Evolutionary conservation across 352 stramenopile species (phyloP).

Genomic region (Pythium scleroteichum): DNA sequence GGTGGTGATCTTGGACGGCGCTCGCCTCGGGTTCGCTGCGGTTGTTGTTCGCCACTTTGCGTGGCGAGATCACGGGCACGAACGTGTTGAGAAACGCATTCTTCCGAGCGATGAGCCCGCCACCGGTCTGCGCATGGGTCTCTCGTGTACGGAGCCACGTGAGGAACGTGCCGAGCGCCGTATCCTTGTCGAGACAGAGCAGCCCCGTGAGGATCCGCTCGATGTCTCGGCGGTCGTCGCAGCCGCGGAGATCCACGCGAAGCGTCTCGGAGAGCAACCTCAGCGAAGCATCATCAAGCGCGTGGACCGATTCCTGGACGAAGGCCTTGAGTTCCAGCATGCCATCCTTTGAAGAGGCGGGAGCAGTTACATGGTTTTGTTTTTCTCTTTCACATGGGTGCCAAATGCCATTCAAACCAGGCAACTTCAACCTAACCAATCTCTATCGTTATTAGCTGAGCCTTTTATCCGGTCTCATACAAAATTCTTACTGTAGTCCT

Average conservation of each 20-base stretch:
- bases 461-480: constrained; percentile 29
- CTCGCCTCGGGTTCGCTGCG: constrained; percentile 8
- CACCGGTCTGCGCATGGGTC: constrained; percentile 18
- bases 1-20: constrained; percentile 51
- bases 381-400: constrained; percentile 4
- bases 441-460: neutral
- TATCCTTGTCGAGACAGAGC: constrained; percentile 74
- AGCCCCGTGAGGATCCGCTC: constrained; percentile 61
- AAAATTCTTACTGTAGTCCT: constrained; percentile 68
- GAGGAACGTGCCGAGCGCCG: constrained; percentile 69
- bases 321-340: constrained; percentile 71
- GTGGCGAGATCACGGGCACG: constrained; percentile 44
- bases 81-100: constrained; percentile 64
- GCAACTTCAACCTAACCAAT: neutral
- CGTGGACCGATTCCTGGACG: constrained; percentile 60
- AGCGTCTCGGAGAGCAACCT: constrained; percentile 58
- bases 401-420: neutral
- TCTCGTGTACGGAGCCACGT: constrained; percentile 51
- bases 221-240: constrained; percentile 58
- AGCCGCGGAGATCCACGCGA: constrained; percentile 59
- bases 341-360: neutral
- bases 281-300: constrained; percentile 46
- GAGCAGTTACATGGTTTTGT: constrained; percentile 2
- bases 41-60: constrained; percentile 18
- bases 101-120: constrained; percentile 34